Evolutionary conservation across 2,329 filamentous ascomycete species (phyloP), one percentile per base, ranked within the genome.

Genomic region (Diplodia mutila): DNA sequence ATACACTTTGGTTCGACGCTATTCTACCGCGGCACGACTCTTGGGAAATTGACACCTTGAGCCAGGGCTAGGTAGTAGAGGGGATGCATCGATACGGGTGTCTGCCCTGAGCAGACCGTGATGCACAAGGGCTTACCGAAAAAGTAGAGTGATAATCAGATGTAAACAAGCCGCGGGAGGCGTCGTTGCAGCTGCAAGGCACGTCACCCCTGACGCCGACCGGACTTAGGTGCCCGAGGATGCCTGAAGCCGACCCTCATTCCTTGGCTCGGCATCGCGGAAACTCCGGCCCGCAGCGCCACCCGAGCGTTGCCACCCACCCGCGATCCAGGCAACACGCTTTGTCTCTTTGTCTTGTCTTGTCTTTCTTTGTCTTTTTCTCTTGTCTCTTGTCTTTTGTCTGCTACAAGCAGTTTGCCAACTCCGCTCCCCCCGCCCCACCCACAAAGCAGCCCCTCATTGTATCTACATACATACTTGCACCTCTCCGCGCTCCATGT

Each of bases 211-310:
- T 21, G 49, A 7, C 21, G n/a, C n/a, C n/a, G n/a, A n/a, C n/a
- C n/a, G n/a, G n/a, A n/a, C n/a, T n/a, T n/a, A n/a, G 18, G 23
- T 12, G 6, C 48, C 48, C n/a, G 16, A 66, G 70, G 29, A 29
- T 29, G 29, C 29, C 29, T 29, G 7, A 29, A 29, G 29, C 29
- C 29, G n/a, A n/a, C n/a, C n/a, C n/a, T n/a, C n/a, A n/a, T n/a
- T 29, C 29, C 29, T 29, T 37, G 34, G 34, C 5, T 69, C 72
- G 18, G 69, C 73, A 32, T 71, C 72, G 18, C 69, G 73, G 42
- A 78, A 75, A 64, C 76, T 78, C 46, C 71, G 77, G 49, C 12
- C 49, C 49, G 49, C 49, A 27, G 27, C 49, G 49, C 49, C 49
- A 52, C 49, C 49, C 49, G 49, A 52, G 21, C 49, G 21, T n/a